phyloP scores from a whole-genome alignment of 2,329 filamentous ascomycete species.

The Diaporthe batatas region DNA sequence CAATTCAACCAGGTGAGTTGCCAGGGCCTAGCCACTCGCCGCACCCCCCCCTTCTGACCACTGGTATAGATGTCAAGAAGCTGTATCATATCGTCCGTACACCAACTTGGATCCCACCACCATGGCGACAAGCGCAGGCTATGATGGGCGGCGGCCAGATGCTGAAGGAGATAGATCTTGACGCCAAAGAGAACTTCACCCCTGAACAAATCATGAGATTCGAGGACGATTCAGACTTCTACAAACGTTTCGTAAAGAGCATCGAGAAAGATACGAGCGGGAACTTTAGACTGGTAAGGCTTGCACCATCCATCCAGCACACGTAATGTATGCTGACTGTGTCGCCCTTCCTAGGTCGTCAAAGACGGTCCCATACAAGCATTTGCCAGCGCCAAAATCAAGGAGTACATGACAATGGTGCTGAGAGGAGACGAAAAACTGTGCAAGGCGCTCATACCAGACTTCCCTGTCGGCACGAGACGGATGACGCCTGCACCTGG shows the following conservation, averaged over 20 bases:
- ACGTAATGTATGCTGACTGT: slow-evolving; percentile 18
- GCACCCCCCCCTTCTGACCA: slow-evolving; percentile 14
- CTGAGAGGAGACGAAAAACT: slow-evolving; percentile 64
- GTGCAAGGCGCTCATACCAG: slow-evolving; percentile 64
- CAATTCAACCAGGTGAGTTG: slow-evolving; percentile 58
- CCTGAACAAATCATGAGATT: slow-evolving; percentile 61
- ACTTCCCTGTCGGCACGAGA: slow-evolving; percentile 62
- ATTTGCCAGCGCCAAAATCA: slow-evolving; percentile 56
- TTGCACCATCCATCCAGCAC: neutral
- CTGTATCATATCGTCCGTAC: slow-evolving; percentile 57
- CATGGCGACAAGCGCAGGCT: slow-evolving; percentile 53
- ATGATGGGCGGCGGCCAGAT: slow-evolving; percentile 54
- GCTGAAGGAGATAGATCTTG: slow-evolving; percentile 56
- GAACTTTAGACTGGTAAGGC: slow-evolving; percentile 57
- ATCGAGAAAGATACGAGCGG: slow-evolving; percentile 61
- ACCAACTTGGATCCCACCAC: slow-evolving; percentile 58
- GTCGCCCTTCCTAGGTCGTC: slow-evolving; percentile 50
- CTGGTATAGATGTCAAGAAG: slow-evolving; percentile 50
- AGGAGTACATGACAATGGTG: slow-evolving; percentile 61
- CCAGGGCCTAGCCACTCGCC: slow-evolving; percentile 1
- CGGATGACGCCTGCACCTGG: slow-evolving; percentile 64
- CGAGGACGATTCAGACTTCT: slow-evolving; percentile 59
- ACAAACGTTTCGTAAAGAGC: slow-evolving; percentile 60
- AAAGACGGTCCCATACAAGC: slow-evolving; percentile 57
- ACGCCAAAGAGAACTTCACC: slow-evolving; percentile 58